Conservation (phyloP, 305 asterid species). For the Petunia hybrid region DNA sequence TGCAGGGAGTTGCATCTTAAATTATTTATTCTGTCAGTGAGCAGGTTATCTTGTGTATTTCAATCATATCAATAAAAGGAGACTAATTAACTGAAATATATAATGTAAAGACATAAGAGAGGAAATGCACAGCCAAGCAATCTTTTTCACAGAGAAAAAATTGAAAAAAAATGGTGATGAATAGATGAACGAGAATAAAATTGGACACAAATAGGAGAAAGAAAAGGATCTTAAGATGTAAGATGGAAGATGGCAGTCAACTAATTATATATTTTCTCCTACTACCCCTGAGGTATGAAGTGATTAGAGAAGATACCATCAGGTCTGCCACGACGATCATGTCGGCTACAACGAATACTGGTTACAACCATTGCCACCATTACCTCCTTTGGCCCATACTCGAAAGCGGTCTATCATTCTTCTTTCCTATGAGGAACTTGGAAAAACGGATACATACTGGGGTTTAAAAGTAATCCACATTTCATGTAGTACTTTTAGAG, state of each 20-base stretch:
- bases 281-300: background rate
- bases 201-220: background rate
- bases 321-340: slow-evolving; percentile 79
- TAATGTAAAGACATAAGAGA: background rate
- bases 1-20: too few species aligned
- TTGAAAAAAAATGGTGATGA: background rate
- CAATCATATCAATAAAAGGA: slow-evolving; percentile 14
- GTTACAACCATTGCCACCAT: slow-evolving; percentile 91
- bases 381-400: slow-evolving; percentile 92
- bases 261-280: background rate
- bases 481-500: background rate
- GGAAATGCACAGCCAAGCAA: background rate
- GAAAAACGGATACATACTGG: slow-evolving; percentile 28
- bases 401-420: slow-evolving; percentile 82
- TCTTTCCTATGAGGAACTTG: slow-evolving; percentile 67
- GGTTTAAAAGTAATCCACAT: slow-evolving; percentile 18
- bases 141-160: background rate
- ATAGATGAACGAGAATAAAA: background rate
- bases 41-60: background rate
- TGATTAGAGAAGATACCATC: slow-evolving; percentile 68
- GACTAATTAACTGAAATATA: background rate
- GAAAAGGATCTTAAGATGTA: slow-evolving; percentile 2
- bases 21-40: background rate
- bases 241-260: background rate
- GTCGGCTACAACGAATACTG: slow-evolving; percentile 83